Base-by-base conservation (phyloP, 371 early-diverging fungal genomes). In the Rhizopus sp. region DNA sequence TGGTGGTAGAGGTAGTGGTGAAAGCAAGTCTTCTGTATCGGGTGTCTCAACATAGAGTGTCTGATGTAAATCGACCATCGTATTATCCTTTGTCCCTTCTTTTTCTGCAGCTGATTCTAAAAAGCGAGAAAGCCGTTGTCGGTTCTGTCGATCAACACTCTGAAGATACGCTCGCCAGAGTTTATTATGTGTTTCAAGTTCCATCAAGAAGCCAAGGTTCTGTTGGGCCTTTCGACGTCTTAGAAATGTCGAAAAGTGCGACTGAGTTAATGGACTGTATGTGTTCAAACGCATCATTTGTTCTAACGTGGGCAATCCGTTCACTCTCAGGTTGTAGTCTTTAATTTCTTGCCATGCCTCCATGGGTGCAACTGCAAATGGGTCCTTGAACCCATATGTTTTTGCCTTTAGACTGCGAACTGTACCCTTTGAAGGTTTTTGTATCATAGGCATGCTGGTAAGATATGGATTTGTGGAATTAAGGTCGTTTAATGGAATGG, bases 301-400 rank as follows among this genome's bases (percentile, higher is more conserved):
- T 59, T 80, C 80, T 29, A 80, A 41, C n/a, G 80, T 80, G 0
- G 80, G 80, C 35, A 80, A 32, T 1, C 80, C 80, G 57, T 80
- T 76, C 3, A 75, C 77, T 42, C 63, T 57, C 29, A 80, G 53
- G 57, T 80, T 76, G 50, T 80, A 75, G 49, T 76, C 80, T 57
- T 77, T 76, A 44, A 77, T 77, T 42, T 74, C 73, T 55, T 76
- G 74, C 80, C 80, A 80, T 15, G 80, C 80, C 51, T 73, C 74
- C 60, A 77, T 70, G 17, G 80, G 80, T 8, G 73, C 72, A 7
- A 62, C 64, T 5, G 72, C 72, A 63, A 80, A 77, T 1, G 77
- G 77, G 54, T 80, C 77, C 7, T 62, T 50, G 32, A 66, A 73
- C 0, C 73, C 76, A 45, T 72, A 71, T 7, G 70, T 66, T 44